Base-by-base conservation (phyloP, 495 filamentous ascomycete genomes). In the Xylaria palmicola region DNA sequence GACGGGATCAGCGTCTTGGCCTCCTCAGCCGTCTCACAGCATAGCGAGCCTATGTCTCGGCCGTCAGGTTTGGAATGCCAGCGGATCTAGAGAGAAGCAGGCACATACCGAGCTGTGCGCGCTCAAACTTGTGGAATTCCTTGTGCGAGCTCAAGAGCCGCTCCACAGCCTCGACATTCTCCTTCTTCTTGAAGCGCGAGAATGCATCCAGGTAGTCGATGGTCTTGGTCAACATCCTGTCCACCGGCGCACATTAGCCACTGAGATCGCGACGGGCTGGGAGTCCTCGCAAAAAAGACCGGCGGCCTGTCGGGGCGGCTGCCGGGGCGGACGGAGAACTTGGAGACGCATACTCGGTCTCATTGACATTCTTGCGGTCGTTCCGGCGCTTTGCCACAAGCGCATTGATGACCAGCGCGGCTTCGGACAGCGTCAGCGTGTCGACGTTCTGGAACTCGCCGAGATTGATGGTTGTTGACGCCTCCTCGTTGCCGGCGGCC, bases 1-100 rank as follows among this genome's bases (percentile, higher is more conserved):
- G 91, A 96, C 0, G 94, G 94, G 57, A 98, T 96, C 45, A 98
- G 81, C 8, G 90, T 96, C 80, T 97, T 96, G 65, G 94, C 95
- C 79, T 98, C 94, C 65, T 98, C 95, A 41, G 89, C 87, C 22
- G 83, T 88, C 65, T 96, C 92, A 69, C 92, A 96, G 75, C 91
- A 96, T 22, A 98, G 81, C 57, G 91, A 92, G 6, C 91, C 93
- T 95, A 64, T 56, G 56, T 26, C 54, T 45, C 44, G 12, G 34
- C 47, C 51, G 20, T 62, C 24, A 56, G 64, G 47, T 17, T n/a
- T 22, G 7, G n/a, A n/a, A n/a, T n/a, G n/a, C n/a, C 30, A 8
- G 47, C 53, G 61, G 56, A 24, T 36, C 32, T 36, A 13, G n/a
- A 50, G 34, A 6, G 6, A 26, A 12, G n/a, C 8, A 40, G 19